These are phyloP conservation scores for Globisporangium nunn DNA, from an alignment of 352 stramenopile species.

Conservation along the genomic window DNA sequence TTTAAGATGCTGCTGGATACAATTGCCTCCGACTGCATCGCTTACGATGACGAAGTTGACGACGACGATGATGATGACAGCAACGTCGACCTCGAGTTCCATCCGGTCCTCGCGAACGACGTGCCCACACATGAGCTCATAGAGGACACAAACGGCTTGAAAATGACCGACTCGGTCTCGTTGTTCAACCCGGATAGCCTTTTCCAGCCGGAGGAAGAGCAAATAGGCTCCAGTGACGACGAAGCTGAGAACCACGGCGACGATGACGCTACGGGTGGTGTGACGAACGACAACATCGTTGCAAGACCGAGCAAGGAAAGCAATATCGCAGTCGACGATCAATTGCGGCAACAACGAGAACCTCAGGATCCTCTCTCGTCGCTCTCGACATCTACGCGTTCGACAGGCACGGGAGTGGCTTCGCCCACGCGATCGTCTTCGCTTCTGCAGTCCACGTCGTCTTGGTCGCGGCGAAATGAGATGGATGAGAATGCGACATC, in stretches of 20 bases:
- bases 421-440: neutral
- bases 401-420: neutral
- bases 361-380: neutral
- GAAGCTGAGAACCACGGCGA: constrained; percentile 3
- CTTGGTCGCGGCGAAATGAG: neutral
- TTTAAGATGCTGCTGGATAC: no score
- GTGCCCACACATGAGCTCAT: constrained; percentile 9
- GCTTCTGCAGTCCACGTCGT: neutral
- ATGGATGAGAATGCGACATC: neutral
- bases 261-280: constrained; percentile 10
- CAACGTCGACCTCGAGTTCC: constrained; percentile 33
- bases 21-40: neutral
- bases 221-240: constrained; percentile 9
- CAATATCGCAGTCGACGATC: neutral
- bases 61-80: constrained; percentile 20
- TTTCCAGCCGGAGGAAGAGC: constrained; percentile 27
- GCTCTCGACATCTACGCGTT: constrained; percentile 4
- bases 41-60: constrained; percentile 2
- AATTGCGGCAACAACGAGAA: neutral
- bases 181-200: constrained; percentile 26
- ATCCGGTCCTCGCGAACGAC: constrained; percentile 18
- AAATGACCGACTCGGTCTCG: constrained; percentile 5
- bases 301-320: neutral
- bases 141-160: neutral
- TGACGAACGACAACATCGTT: neutral